Evolutionary conservation across 306 rosid genomes (phyloP).

Genomic region (barrel medic (Medicago truncatula)): DNA sequence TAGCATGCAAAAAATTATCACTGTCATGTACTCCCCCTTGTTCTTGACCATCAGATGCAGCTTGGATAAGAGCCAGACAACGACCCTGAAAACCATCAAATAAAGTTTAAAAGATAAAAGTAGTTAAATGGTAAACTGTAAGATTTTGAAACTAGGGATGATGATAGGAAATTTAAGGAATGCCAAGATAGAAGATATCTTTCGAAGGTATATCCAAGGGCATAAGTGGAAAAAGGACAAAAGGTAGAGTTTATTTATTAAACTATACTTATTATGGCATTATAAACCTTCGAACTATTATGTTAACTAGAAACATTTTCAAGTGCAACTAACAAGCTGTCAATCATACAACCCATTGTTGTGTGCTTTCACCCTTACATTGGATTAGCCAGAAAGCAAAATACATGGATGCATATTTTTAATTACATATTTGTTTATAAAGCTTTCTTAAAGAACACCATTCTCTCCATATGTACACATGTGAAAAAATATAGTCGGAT

Average conservation of each 20-base stretch:
- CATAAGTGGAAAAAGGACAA: constrained; percentile 27
- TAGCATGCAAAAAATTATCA: constrained; percentile 90
- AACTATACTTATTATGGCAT: constrained; percentile 19
- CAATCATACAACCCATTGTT: constrained; percentile 28
- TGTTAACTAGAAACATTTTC: constrained; percentile 27
- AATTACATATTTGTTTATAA: constrained; percentile 3
- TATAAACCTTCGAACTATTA: constrained; percentile 17
- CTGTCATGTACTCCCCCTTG: constrained; percentile 97
- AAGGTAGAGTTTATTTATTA: constrained; percentile 2
- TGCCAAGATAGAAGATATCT: constrained; percentile 24
- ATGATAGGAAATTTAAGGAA: constrained; percentile 30
- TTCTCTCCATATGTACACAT: constrained; percentile 22
- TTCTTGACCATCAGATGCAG: constrained; percentile 92
- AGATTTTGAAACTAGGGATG: constrained; percentile 4
- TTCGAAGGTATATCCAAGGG: constrained; percentile 13
- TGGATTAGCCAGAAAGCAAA: constrained; percentile 22
- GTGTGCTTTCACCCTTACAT: constrained; percentile 19
- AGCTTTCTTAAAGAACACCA: constrained; percentile 17
- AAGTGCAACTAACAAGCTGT: constrained; percentile 25
- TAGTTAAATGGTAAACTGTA: background rate
- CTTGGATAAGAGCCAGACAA: constrained; percentile 90
- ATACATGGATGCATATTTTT: constrained; percentile 8
- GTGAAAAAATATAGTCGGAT: constrained; percentile 27
- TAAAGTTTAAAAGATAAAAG: constrained; percentile 32
- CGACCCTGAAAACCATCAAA: constrained; percentile 64